Evolutionary conservation across 805 yeast genomes (phyloP).

Genomic region (Suhomyces sp.): DNA sequence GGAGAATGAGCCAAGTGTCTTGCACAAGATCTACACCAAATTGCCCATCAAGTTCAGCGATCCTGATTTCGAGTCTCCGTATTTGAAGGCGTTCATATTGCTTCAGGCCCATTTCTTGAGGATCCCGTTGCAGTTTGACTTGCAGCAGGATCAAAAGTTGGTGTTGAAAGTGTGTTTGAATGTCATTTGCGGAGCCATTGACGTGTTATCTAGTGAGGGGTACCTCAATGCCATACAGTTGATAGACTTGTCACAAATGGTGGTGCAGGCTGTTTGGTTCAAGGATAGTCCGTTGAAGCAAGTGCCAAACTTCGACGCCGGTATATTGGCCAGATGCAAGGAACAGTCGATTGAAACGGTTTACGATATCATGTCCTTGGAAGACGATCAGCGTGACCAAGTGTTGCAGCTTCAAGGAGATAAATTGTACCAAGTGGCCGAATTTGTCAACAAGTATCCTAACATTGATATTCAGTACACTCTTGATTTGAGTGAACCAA

Average conservation of each 20-base stretch:
- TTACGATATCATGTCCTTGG: constrained; percentile 74
- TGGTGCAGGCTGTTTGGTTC: constrained; percentile 84
- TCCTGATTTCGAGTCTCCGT: constrained; percentile 48
- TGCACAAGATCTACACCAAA: constrained; percentile 51
- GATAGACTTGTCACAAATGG: constrained; percentile 87
- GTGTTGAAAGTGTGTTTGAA: constrained; percentile 50
- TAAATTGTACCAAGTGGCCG: constrained; percentile 66
- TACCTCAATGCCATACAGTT: constrained; percentile 71
- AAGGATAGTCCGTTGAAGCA: constrained; percentile 76
- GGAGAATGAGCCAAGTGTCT: constrained; percentile 49
- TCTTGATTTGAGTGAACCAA: constrained; percentile 38
- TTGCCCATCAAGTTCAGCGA: constrained; percentile 58
- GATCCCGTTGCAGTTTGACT: constrained; percentile 53
- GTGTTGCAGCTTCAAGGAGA: constrained; percentile 50
- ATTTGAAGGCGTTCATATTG: constrained; percentile 68
- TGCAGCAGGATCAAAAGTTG: constrained; percentile 51
- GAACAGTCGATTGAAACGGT: constrained; percentile 62
- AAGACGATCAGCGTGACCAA: constrained; percentile 68
- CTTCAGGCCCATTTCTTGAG: constrained; percentile 82
- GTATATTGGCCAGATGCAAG: constrained; percentile 52
- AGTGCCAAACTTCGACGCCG: constrained; percentile 62
- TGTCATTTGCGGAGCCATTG: constrained; percentile 66
- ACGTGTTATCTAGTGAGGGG: constrained; percentile 78
- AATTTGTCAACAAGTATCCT: constrained; percentile 87
- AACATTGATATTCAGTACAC: constrained; percentile 68